A percentile compares a stretch with the other conserved stretches of the same genome.
phyloP scores from a whole-genome alignment of 306 rosid species.

The Oxytropis ochrocephala region DNA sequence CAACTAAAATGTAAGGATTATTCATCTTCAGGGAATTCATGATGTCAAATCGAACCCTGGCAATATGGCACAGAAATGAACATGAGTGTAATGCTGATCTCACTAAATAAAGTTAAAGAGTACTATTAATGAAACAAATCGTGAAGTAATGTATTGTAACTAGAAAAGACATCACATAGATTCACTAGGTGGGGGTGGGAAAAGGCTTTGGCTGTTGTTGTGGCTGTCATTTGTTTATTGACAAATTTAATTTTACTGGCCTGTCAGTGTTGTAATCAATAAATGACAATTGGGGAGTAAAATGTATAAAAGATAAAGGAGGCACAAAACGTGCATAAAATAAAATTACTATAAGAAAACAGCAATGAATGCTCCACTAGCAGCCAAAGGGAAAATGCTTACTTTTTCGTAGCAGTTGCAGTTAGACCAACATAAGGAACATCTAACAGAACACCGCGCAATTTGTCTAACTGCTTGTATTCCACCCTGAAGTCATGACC shows the following conservation, averaged over 20 bases:
- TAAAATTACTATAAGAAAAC: conserved; percentile 1
- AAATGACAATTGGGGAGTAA: neutral
- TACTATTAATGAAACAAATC: neutral
- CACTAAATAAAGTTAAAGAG: neutral
- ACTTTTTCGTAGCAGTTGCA: conserved; percentile 92
- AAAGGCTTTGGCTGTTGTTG: neutral
- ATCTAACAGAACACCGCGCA: conserved; percentile 58
- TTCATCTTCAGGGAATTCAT: conserved; percentile 65
- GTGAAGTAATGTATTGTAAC: neutral
- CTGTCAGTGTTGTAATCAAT: neutral
- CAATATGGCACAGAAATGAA: conserved; percentile 16
- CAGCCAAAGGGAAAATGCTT: conserved; percentile 25
- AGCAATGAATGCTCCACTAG: conserved; percentile 8
- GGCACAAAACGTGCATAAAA: conserved; percentile 8
- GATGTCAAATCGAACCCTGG: conserved; percentile 79
- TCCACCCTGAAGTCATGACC: conserved; percentile 93
- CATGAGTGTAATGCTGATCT: neutral
- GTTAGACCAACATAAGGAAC: conserved; percentile 89
- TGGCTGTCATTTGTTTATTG: neutral
- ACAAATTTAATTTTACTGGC: neutral
- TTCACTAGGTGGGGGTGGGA: neutral
- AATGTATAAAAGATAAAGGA: conserved; percentile 9
- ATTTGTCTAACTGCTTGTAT: conserved; percentile 68
- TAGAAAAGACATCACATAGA: conserved; percentile 11
- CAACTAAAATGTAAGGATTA: conserved; percentile 57